Conservation (phyloP, 345 rosid species). For the Eucalyptus regnans region DNA sequence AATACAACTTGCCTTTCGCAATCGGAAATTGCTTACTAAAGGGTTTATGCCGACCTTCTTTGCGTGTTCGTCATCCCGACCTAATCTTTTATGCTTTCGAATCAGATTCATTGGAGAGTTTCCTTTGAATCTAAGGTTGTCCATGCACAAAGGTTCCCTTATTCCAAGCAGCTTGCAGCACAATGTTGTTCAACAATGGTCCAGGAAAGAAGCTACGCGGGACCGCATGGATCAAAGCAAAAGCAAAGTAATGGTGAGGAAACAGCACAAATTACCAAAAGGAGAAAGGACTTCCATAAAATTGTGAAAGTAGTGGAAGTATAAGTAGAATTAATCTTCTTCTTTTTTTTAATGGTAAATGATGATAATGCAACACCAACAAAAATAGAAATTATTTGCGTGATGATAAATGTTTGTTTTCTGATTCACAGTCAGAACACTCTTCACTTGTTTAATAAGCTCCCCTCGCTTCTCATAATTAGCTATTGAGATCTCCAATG, state of each 20-base stretch:
- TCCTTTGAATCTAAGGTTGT: neutral
- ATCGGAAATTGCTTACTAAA: accelerated
- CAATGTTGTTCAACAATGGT: neutral
- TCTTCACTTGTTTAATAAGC: too few species aligned
- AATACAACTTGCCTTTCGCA: neutral
- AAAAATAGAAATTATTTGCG: neutral
- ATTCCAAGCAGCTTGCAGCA: neutral
- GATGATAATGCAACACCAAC: neutral
- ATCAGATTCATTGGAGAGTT: neutral
- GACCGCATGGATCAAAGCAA: neutral
- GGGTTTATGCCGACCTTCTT: neutral
- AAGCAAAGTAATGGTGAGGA: neutral
- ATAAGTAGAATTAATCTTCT: neutral
- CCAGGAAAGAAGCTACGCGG: neutral
- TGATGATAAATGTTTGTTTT: neutral
- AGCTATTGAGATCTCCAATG: too few species aligned
- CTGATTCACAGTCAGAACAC: neutral
- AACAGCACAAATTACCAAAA: neutral
- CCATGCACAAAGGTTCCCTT: neutral
- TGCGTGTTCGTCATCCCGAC: neutral
- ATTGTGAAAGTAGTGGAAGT: neutral
- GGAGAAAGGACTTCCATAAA: neutral
- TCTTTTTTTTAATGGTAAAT: too few species aligned
- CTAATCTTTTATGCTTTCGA: neutral
- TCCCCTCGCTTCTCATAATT: too few species aligned